These are phyloP conservation scores for Neophaeococcomyces mojaviensis DNA, from an alignment of 2,329 filamentous ascomycete species.

Conservation along the genomic window DNA sequence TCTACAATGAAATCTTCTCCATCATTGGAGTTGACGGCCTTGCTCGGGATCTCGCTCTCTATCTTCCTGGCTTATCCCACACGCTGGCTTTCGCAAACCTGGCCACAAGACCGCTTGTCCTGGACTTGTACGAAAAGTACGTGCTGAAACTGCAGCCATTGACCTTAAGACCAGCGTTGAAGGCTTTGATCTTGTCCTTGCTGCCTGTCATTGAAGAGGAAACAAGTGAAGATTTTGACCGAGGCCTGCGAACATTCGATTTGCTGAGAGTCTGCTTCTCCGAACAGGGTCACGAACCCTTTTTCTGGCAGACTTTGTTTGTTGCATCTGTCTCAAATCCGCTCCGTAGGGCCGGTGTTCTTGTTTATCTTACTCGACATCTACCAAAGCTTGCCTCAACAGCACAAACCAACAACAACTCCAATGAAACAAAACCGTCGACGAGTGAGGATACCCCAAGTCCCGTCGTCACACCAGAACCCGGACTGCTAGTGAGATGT, in stretches of 20 bases:
- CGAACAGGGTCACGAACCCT: conserved; percentile 61
- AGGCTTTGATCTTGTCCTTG: conserved; percentile 80
- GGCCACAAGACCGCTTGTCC: conserved; percentile 76
- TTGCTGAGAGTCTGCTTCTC: conserved; percentile 65
- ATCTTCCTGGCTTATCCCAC: conserved; percentile 80
- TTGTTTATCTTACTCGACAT: conserved; percentile 75
- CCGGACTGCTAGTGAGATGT: conserved; percentile 79
- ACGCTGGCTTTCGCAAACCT: conserved; percentile 92
- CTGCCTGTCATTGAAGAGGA: conserved; percentile 91
- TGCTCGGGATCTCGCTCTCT: conserved; percentile 73
- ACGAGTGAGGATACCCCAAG: conserved; percentile 11
- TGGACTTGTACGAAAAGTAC: conserved; percentile 74
- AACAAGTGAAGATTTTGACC: conserved; percentile 92
- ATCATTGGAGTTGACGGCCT: conserved; percentile 68
- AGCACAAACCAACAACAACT: conserved; percentile 26
- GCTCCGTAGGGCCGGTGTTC: conserved; percentile 72
- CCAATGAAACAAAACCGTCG: no score
- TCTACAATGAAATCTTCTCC: conserved; percentile 83
- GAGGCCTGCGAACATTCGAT: conserved; percentile 70
- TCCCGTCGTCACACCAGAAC: conserved; percentile 70
- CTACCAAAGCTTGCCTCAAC: conserved; percentile 61
- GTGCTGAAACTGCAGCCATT: conserved; percentile 64
- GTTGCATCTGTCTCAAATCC: conserved; percentile 85
- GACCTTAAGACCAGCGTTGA: conserved; percentile 76
- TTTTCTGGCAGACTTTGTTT: conserved; percentile 98